A percentile compares a stretch with the other conserved stretches of the same genome.
Evolutionary conservation across 306 rosid genomes (phyloP).

Genomic region (barrel medic (Medicago truncatula)): MtrunA17r5.0-ANR NC_053042.1:503501-504000

Average conservation of each 20-base stretch:
- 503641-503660: slow-evolving; percentile 55
- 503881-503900: slow-evolving; percentile 18
- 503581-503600: slow-evolving; percentile 38
- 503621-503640: slow-evolving; percentile 39
- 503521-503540: slow-evolving; percentile 49
- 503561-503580: slow-evolving; percentile 38
- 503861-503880: slow-evolving; percentile 31
- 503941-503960: slow-evolving; percentile 14
- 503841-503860: slow-evolving; percentile 17
- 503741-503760: slow-evolving; percentile 95
- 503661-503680: slow-evolving; percentile 51
- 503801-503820: slow-evolving; percentile 10
- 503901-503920: slow-evolving; percentile 1
- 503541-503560: slow-evolving; percentile 54
- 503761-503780: slow-evolving; percentile 67
- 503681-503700: slow-evolving; percentile 79
- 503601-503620: slow-evolving; percentile 22
- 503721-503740: slow-evolving; percentile 99
- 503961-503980: background rate
- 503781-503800: slow-evolving; percentile 40
- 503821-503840: slow-evolving; percentile 6
- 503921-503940: slow-evolving; percentile 13
- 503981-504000: background rate
- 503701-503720: slow-evolving; percentile 79
- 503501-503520: slow-evolving; percentile 52